phyloP scores from a whole-genome alignment of 1,284 basidiomycete genomes.

The Ustilago sp. region DNA sequence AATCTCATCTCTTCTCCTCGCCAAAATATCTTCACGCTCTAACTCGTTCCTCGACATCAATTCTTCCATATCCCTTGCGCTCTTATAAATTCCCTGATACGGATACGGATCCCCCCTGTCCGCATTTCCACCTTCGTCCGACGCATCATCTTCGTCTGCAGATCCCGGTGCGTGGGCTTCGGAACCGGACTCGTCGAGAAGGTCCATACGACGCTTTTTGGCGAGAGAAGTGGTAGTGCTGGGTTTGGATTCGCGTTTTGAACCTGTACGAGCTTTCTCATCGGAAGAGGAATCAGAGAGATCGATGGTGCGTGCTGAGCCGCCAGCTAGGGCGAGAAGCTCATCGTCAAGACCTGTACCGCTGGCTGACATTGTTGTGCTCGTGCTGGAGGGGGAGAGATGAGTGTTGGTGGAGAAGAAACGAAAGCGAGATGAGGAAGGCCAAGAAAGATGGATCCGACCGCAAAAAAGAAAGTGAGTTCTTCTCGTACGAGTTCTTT shows the following conservation, averaged over 20 bases:
- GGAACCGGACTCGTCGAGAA: slow-evolving; percentile 58
- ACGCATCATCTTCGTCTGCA: slow-evolving; percentile 14
- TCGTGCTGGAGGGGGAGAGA: not conserved
- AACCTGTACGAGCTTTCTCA: slow-evolving; percentile 68
- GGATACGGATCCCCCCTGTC: slow-evolving; percentile 74
- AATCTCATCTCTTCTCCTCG: slow-evolving; percentile 82
- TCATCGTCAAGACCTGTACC: slow-evolving; percentile 74
- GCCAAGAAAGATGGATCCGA: not conserved
- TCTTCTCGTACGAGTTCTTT: no score
- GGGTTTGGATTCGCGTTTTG: slow-evolving; percentile 12
- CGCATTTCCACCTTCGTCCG: slow-evolving; percentile 5
- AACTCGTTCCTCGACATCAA: slow-evolving; percentile 84
- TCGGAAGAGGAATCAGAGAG: slow-evolving; percentile 72
- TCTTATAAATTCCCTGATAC: slow-evolving; percentile 87
- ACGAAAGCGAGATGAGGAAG: not conserved
- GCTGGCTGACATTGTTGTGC: slow-evolving; percentile 46
- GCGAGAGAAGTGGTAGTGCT: slow-evolving; percentile 22
- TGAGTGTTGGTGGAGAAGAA: not conserved
- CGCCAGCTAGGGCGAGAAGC: slow-evolving; percentile 77
- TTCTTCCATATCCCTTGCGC: slow-evolving; percentile 83
- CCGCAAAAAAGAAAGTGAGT: no score
- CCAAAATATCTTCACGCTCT: slow-evolving; percentile 86
- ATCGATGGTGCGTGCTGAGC: slow-evolving; percentile 74
- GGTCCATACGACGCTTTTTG: slow-evolving; percentile 49
- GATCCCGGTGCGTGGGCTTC: slow-evolving; percentile 30